These are phyloP conservation scores for Licmophora abbreviata DNA, from an alignment of 108 stramenopile species.

Conservation along the genomic window DNA sequence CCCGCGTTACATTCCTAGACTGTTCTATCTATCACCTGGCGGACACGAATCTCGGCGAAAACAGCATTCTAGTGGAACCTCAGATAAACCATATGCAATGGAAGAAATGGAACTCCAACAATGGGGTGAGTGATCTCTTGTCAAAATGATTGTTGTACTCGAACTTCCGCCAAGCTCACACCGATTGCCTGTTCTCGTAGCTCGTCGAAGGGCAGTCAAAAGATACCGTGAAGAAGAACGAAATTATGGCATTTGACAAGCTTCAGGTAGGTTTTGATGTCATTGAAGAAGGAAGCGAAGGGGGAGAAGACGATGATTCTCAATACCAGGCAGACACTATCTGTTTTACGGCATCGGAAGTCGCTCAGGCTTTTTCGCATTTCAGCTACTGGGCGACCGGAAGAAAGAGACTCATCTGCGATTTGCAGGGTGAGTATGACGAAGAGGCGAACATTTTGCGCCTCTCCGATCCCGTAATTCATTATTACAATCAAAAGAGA, in stretches of 20 bases:
- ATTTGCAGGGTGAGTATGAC: constrained; percentile 27
- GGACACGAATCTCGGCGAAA: constrained; percentile 4
- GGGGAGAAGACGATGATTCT: too few relatives aligned
- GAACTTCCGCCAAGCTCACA: too few relatives aligned
- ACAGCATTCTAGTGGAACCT: constrained; percentile 21
- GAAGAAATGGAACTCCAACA: constrained; percentile 27
- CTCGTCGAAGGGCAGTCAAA: too few relatives aligned
- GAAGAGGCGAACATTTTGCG: constrained; percentile 8
- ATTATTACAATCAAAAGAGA: constrained; percentile 12
- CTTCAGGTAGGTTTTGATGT: too few relatives aligned
- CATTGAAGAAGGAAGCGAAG: too few relatives aligned
- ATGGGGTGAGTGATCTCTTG: constrained; percentile 14
- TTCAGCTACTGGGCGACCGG: constrained; percentile 17
- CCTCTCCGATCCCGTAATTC: constrained; percentile 26
- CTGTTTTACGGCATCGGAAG: constrained; percentile 6
- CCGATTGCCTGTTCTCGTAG: too few relatives aligned
- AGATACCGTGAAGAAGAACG: too few relatives aligned
- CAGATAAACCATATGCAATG: constrained; percentile 13
- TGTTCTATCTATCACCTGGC: constrained; percentile 10
- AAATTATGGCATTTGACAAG: too few relatives aligned
- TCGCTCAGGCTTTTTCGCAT: constrained; percentile 31
- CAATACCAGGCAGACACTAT: background rate
- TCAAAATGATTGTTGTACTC: too few relatives aligned
- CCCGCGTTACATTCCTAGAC: constrained; percentile 14
- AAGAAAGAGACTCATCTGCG: constrained; percentile 17